A percentile compares a stretch with the other conserved stretches of the same genome.
Evolutionary conservation across 495 filamentous ascomycete species (phyloP).

Genomic region (Neurospora sp.): DNA sequence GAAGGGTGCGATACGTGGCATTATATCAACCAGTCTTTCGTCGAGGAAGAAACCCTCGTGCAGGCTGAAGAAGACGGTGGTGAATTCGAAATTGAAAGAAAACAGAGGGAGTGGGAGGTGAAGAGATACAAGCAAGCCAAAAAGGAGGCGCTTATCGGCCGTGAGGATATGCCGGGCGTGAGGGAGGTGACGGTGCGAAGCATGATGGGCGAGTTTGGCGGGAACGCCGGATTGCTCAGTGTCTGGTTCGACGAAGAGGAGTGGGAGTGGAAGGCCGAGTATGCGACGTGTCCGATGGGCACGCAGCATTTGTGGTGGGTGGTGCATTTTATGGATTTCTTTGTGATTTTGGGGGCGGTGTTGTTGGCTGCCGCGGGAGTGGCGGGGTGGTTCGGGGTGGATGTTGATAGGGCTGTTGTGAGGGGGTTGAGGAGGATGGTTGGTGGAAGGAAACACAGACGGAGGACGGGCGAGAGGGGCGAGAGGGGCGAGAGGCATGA

Average conservation of each 20-base stretch:
- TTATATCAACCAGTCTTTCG: slow-evolving; percentile 47
- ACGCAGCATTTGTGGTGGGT: slow-evolving; percentile 93
- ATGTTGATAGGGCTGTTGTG: slow-evolving; percentile 13
- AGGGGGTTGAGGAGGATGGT: background rate
- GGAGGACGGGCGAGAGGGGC: background rate
- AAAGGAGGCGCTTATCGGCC: slow-evolving; percentile 19
- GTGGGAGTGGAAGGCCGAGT: slow-evolving; percentile 74
- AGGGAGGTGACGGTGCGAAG: slow-evolving; percentile 89
- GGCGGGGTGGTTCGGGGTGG: slow-evolving; percentile 9
- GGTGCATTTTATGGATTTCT: slow-evolving; percentile 62
- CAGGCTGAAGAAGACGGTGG: slow-evolving; percentile 15
- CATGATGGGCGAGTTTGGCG: slow-evolving; percentile 94
- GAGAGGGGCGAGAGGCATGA: background rate
- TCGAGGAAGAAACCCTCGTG: background rate
- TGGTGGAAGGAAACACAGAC: background rate
- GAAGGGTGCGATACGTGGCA: slow-evolving; percentile 85
- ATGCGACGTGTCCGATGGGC: slow-evolving; percentile 64
- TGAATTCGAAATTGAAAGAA: slow-evolving; percentile 8
- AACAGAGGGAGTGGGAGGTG: slow-evolving; percentile 28
- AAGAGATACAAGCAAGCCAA: slow-evolving; percentile 29
- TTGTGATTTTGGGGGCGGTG: slow-evolving; percentile 33
- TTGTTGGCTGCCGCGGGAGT: slow-evolving; percentile 16
- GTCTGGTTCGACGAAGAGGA: slow-evolving; percentile 71
- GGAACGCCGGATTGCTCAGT: slow-evolving; percentile 78
- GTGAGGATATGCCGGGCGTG: slow-evolving; percentile 42